Conservation (phyloP, 257 asterid genomes). For the Hygrophila difformis region DNA sequence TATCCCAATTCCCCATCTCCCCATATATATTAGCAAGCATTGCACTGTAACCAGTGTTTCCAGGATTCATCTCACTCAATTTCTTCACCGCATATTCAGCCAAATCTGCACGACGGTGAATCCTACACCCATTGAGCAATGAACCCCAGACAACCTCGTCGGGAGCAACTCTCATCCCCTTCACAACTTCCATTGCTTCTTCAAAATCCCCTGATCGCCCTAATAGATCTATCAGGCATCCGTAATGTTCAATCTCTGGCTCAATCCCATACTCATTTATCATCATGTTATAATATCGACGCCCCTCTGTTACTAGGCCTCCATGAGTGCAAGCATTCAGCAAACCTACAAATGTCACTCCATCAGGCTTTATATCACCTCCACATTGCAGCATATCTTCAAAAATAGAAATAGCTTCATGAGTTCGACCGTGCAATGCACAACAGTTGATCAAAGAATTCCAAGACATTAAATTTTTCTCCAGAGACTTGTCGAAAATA, state of each 20-base stretch:
- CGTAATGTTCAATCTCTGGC: conserved; percentile 68
- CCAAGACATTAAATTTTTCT: conserved; percentile 50
- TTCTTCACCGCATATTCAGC: conserved; percentile 53
- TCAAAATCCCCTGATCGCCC: conserved; percentile 59
- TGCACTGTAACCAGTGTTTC: conserved; percentile 53
- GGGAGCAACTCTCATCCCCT: conserved; percentile 47
- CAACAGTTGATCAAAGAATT: conserved; percentile 65
- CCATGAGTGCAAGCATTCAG: conserved; percentile 77
- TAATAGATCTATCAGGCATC: conserved; percentile 71
- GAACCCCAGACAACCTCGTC: conserved; percentile 81
- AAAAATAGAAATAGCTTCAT: conserved; percentile 37
- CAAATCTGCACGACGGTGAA: conserved; percentile 51
- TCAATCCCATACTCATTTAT: conserved; percentile 36
- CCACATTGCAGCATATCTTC: conserved; percentile 35
- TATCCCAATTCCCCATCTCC: conserved; percentile 68
- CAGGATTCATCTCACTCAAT: conserved; percentile 48
- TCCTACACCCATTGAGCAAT: conserved; percentile 65
- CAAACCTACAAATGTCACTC: conserved; percentile 63
- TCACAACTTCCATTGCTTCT: conserved; percentile 56
- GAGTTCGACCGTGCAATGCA: conserved; percentile 55
- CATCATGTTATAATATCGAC: conserved; percentile 46
- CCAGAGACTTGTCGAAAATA: conserved; percentile 34
- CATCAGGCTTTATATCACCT: conserved; percentile 48
- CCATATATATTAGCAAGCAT: conserved; percentile 68
- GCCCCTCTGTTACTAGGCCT: conserved; percentile 58